Percentiles rank a stretch among this genome's conserved stretches.
phyloP scores from a whole-genome alignment of 2,329 filamentous ascomycete species.

The Talaromyces sp. region DNA sequence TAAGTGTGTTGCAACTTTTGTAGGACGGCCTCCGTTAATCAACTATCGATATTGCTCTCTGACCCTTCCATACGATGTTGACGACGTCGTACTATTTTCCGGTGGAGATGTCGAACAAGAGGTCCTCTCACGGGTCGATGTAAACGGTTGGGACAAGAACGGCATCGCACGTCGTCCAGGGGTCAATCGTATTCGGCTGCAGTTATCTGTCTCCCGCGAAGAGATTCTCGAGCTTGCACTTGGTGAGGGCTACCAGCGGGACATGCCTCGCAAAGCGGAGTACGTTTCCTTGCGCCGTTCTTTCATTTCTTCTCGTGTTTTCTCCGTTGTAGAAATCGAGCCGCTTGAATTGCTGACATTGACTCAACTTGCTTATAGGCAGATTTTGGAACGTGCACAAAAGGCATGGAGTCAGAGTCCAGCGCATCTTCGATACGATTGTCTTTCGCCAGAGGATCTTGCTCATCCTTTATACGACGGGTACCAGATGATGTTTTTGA shows the following conservation, averaged over 20 bases:
- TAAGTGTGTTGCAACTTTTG: conserved; percentile 30
- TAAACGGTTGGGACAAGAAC: conserved; percentile 25
- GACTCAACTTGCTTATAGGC: conserved; percentile 2
- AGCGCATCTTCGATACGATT: conserved; percentile 22
- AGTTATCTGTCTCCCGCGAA: conserved; percentile 24
- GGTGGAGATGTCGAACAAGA: conserved; percentile 16
- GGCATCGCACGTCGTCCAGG: conserved; percentile 21
- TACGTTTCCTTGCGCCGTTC: conserved; percentile 8
- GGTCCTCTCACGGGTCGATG: conserved; percentile 20
- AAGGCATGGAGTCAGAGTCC: conserved; percentile 23
- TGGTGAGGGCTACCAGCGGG: conserved; percentile 23
- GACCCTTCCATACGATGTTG: conserved; percentile 28
- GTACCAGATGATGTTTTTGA: conserved; percentile 21
- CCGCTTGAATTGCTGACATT: background rate
- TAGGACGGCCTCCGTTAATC: conserved; percentile 30
- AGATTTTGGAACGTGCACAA: conserved; percentile 22
- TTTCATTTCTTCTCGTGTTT: background rate
- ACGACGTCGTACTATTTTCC: conserved; percentile 26
- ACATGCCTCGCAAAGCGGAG: conserved; percentile 16
- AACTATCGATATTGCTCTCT: conserved; percentile 29
- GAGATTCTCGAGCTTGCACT: conserved; percentile 22
- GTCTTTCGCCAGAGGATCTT: conserved; percentile 19
- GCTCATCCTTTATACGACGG: conserved; percentile 16
- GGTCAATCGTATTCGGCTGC: conserved; percentile 23
- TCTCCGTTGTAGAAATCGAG: background rate